Base-by-base conservation (phyloP, 2,329 filamentous ascomycete genomes). In the Dissoconium aciculare region DNA sequence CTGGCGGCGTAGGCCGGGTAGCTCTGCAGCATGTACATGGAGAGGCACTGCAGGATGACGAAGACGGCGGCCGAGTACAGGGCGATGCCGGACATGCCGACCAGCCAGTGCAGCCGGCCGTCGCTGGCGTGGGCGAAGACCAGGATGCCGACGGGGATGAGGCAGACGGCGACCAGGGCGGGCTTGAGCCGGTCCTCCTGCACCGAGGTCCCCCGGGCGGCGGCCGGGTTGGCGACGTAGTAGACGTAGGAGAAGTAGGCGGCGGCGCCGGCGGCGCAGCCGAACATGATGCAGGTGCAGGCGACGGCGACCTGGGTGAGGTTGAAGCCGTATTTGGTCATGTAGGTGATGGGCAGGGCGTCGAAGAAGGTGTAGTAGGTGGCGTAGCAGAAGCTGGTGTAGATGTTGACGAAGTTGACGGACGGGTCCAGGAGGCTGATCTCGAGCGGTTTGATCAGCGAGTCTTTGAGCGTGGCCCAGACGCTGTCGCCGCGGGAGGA, bases 261-360 rank as follows among this genome's bases (percentile, higher is more conserved):
- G 4, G 30, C 35, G 17, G 37, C 32, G 13, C 40, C 34, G 30
- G 51, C 33, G 26, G 42, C 27, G 15, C 41, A 38, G 26, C 41
- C 45, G 19, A 43, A 38, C 12, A 39, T 41, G 38, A 51, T 45
- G 31, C 39, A 36, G 5, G 26, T 13, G 15, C 26, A 28, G 11
- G 26, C 26, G 10, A 28, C 15, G 5, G 26, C 12, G 12, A 28
- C 26, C 14, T 28, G 46, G 35, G 41, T 49, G 44, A 67, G 52
- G 35, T 60, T 65, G 63, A 78, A 74, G 46, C 56, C 51, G 52
- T 78, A 78, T 44, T 64, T 56, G 23, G 60, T 60, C 2, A 63
- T 60, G 48, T 73, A 78, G 33, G 77, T 70, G 10, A 74, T 55
- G 3, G 72, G 71, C 50, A 78, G 77, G n/a, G 67, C 67, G 44